Evolutionary conservation across 2,329 filamentous ascomycete genomes (phyloP).

Genomic region (Aspergillus sp.): DNA sequence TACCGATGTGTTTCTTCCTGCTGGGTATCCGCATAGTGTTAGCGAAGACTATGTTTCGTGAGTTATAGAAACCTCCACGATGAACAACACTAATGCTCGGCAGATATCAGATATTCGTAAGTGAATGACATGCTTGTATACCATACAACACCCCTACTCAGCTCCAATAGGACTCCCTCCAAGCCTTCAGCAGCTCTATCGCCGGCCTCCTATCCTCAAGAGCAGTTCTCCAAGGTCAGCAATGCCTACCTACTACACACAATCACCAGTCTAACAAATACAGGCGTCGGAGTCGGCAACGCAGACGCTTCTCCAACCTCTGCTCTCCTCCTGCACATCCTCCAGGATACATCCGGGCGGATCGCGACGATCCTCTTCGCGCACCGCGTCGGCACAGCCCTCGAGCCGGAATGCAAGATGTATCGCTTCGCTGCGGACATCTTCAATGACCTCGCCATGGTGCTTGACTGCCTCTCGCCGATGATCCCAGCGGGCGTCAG

Average conservation of each 20-base stretch:
- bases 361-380: constrained; percentile 87
- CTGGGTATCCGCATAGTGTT: constrained; percentile 86
- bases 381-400: constrained; percentile 76
- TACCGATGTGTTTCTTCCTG: constrained; percentile 79
- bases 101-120: constrained; percentile 71
- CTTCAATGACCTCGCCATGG: constrained; percentile 84
- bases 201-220: constrained; percentile 71
- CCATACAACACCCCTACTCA: not conserved
- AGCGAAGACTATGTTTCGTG: constrained; percentile 80
- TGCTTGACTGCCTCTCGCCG: constrained; percentile 83
- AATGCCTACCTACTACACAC: not conserved
- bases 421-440: constrained; percentile 86
- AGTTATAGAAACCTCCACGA: constrained; percentile 10
- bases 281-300: constrained; percentile 82
- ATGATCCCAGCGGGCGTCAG: constrained; percentile 63
- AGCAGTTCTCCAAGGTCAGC: constrained; percentile 73
- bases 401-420: constrained; percentile 89
- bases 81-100: constrained; percentile 18
- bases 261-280: not conserved
- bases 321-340: constrained; percentile 78
- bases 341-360: constrained; percentile 80
- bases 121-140: constrained; percentile 23
- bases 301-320: constrained; percentile 76
- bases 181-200: constrained; percentile 49
- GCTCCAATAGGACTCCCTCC: constrained; percentile 42